Percentiles rank a stretch among this genome's conserved stretches.
Evolutionary conservation across 768 basidiomycete genomes (phyloP).

Genomic region (Russula ochroleuca): DNA sequence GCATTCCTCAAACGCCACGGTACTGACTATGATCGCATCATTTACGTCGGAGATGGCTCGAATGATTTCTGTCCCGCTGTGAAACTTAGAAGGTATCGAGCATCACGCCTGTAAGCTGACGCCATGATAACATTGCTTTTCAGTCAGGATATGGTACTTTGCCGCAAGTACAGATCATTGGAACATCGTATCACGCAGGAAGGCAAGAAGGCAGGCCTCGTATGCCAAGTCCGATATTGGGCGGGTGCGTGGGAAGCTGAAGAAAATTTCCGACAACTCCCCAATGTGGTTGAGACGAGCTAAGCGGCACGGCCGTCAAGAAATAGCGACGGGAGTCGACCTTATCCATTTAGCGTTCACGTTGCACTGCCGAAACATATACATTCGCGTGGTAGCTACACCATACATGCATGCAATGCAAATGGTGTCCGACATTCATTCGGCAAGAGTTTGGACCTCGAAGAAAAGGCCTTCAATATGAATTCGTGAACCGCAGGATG

Average conservation of each 20-base stretch:
- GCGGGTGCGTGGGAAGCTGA: constrained; percentile 96
- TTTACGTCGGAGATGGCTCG: constrained; percentile 90
- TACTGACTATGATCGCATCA: constrained; percentile 64
- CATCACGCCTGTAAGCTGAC: neutral
- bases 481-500: constrained; percentile 16
- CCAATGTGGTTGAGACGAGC: constrained; percentile 1
- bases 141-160: constrained; percentile 82
- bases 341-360: constrained; percentile 9
- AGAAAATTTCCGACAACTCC: constrained; percentile 52
- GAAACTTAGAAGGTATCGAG: constrained; percentile 63
- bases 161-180: constrained; percentile 73
- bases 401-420: constrained; percentile 25
- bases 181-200: constrained; percentile 74
- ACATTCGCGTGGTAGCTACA: constrained; percentile 27
- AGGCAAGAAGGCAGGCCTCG: constrained; percentile 58
- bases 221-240: constrained; percentile 78
- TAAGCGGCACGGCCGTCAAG: neutral
- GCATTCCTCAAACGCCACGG: constrained; percentile 65
- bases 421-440: constrained; percentile 19
- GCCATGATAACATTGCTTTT: constrained; percentile 8
- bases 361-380: constrained; percentile 25
- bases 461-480: constrained; percentile 9
- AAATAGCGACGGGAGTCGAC: neutral
- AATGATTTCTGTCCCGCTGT: constrained; percentile 96
- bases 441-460: constrained; percentile 9